Evolutionary conservation across 805 yeast species (phyloP).

Genomic region (Metschnikowia koreensis): DNA sequence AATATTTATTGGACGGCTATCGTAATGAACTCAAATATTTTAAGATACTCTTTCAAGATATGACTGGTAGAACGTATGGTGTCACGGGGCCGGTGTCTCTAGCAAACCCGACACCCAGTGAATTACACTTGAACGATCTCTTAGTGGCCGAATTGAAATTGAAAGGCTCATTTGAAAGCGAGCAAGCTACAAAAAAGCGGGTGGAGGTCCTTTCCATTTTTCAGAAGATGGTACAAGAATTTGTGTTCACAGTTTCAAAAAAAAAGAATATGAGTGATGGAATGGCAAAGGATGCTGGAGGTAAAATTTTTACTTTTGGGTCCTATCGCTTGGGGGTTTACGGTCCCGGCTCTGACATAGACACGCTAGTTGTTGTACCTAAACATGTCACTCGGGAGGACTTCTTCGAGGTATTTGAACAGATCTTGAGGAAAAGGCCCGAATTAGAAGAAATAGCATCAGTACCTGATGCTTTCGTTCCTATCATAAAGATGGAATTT

Average conservation of each 20-base stretch:
- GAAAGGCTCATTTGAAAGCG: conserved; percentile 88
- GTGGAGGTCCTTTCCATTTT: conserved; percentile 67
- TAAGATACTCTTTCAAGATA: conserved; percentile 8
- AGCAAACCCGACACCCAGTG: conserved; percentile 82
- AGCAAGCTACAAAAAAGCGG: conserved; percentile 77
- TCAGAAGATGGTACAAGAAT: conserved; percentile 74
- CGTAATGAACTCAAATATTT: too few species aligned
- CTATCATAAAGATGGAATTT: conserved; percentile 86
- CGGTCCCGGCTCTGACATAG: conserved; percentile 98
- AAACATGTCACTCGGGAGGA: conserved; percentile 90
- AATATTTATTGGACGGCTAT: too few species aligned
- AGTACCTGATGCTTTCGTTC: conserved; percentile 98
- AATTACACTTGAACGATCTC: conserved; percentile 69
- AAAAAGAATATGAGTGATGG: conserved; percentile 93
- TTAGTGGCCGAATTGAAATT: conserved; percentile 75
- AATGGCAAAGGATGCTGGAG: conserved; percentile 97
- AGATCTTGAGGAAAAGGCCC: conserved; percentile 63
- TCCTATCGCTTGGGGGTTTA: conserved; percentile 93
- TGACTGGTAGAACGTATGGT: conserved; percentile 24
- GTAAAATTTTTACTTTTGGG: conserved; percentile 94
- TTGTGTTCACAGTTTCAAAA: conserved; percentile 78
- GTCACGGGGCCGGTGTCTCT: conserved; percentile 61
- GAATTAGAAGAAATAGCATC: conserved; percentile 89
- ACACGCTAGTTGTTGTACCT: conserved; percentile 94
- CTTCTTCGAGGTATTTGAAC: conserved; percentile 79